Percentiles rank a stretch among this genome's conserved stretches.
These are phyloP conservation scores for Stagonosporopsis cucurbitacearum DNA, from an alignment of 2,329 filamentous ascomycete genomes.

Conservation along the genomic window DNA sequence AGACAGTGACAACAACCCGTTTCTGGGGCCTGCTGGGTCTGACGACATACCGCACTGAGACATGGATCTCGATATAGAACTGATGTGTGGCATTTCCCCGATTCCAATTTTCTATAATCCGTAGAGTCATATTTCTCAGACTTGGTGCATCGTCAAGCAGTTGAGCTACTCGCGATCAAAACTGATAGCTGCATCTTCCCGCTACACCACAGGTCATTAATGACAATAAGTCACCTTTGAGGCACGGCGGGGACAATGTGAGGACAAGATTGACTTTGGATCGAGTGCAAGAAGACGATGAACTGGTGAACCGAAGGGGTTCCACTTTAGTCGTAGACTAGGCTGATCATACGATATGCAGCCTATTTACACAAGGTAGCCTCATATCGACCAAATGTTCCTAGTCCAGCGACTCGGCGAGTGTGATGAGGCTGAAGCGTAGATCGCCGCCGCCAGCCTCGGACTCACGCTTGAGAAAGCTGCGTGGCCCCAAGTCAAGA, in stretches of 20 bases:
- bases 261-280: not conserved
- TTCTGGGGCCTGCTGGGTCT: not conserved
- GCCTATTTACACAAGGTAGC: not conserved
- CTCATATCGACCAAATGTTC: not conserved
- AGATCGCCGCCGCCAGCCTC: conserved; percentile 63
- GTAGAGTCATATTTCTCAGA: not conserved
- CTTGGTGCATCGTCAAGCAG: not conserved
- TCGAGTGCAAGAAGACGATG: not conserved
- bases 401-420: conserved; percentile 64
- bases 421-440: conserved; percentile 68
- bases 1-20: not conserved
- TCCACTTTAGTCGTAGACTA: not conserved
- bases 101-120: not conserved
- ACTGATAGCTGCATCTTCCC: not conserved
- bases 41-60: conserved; percentile 8
- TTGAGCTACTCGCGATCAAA: not conserved
- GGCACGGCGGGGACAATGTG: not conserved
- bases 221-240: not conserved
- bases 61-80: not conserved
- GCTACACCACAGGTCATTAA: not conserved
- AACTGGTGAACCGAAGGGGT: not conserved
- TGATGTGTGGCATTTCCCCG: not conserved
- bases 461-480: conserved; percentile 65
- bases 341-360: not conserved
- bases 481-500: conserved; percentile 70